Conservation (phyloP, 208 protist species). For the Acanthamoeba castellanii region DNA sequence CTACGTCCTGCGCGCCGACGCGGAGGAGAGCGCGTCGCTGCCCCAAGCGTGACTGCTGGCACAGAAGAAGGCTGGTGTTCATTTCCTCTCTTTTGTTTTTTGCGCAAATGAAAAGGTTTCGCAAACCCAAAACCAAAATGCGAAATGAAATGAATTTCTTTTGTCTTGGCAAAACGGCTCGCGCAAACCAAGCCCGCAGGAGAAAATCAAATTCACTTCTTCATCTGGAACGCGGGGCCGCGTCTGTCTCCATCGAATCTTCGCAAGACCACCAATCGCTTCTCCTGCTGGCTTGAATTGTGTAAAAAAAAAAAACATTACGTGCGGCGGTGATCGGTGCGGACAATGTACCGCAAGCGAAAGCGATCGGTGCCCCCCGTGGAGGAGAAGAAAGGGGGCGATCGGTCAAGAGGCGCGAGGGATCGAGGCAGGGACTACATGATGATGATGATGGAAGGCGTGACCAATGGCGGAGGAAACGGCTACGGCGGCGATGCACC, state of each 20-base stretch:
- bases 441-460: slow-evolving; percentile 15
- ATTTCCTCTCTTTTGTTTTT: not conserved
- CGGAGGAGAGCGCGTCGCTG: not conserved
- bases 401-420: not conserved
- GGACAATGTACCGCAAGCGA: slow-evolving; percentile 13
- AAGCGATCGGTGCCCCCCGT: slow-evolving; percentile 24
- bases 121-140: not conserved
- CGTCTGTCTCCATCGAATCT: too few relatives aligned
- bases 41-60: not conserved
- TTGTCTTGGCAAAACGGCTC: too few relatives aligned
- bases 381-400: not conserved
- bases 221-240: too few relatives aligned
- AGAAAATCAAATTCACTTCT: too few relatives aligned
- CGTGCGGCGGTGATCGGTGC: not conserved
- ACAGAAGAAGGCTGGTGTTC: not conserved
- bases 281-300: too few relatives aligned
- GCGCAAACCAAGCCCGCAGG: too few relatives aligned
- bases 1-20: not conserved
- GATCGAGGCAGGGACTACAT: not conserved
- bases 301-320: too few relatives aligned
- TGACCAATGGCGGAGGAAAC: not conserved
- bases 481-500: not conserved
- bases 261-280: too few relatives aligned
- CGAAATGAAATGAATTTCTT: not conserved
- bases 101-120: not conserved